These are phyloP conservation scores for Sisymbrium altissimum DNA, from an alignment of 345 rosid genomes.

Conservation along the genomic window DNA sequence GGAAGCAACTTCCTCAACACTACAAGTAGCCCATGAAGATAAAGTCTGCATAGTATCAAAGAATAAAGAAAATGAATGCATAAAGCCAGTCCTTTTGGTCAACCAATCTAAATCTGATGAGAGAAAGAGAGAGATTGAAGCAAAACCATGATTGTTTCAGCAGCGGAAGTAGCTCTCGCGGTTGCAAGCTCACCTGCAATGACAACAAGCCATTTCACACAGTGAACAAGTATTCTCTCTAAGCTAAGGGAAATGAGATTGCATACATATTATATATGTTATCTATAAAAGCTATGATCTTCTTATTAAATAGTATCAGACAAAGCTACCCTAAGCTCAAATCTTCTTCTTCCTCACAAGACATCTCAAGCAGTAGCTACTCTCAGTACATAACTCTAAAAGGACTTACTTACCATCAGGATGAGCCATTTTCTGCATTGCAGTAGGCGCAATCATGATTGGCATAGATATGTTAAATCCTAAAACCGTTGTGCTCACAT, in stretches of 20 bases:
- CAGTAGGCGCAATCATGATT: conserved; percentile 94
- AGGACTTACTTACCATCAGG: conserved; percentile 53
- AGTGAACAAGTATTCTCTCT: not conserved
- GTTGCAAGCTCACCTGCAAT: conserved; percentile 87
- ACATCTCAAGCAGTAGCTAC: too few species aligned
- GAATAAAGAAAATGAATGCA: not conserved
- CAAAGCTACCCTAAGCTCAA: not conserved
- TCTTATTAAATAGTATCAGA: too few species aligned
- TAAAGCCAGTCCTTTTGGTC: too few species aligned
- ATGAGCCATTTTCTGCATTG: conserved; percentile 99
- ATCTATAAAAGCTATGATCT: too few species aligned
- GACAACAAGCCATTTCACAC: not conserved
- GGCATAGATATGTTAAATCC: conserved; percentile 95
- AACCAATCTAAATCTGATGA: too few species aligned
- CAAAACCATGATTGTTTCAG: conserved; percentile 84
- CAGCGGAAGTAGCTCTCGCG: conserved; percentile 86
- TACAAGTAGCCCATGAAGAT: conserved; percentile 92
- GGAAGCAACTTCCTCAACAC: conserved; percentile 94
- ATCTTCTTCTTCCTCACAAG: not conserved
- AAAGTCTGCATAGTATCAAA: conserved; percentile 53
- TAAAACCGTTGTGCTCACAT: conserved; percentile 64
- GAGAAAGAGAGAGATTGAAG: conserved; percentile 14
- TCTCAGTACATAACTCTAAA: not conserved
- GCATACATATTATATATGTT: too few species aligned
- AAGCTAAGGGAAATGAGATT: not conserved